Base-by-base conservation (phyloP, 1,284 basidiomycete species). In the Anthracocystis setariae region DNA sequence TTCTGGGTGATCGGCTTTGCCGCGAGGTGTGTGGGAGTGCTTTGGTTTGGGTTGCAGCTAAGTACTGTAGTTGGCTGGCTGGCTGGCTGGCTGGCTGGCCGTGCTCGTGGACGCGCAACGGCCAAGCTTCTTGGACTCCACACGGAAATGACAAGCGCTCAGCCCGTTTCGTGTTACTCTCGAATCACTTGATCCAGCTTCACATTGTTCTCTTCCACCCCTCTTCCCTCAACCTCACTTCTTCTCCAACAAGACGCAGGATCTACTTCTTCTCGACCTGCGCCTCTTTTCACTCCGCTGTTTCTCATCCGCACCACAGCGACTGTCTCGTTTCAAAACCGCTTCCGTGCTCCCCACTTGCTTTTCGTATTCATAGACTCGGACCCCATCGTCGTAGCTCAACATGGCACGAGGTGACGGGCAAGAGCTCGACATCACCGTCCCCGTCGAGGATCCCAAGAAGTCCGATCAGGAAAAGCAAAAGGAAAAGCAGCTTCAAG, bases 401-500 rank as follows among this genome's bases (percentile, higher is more conserved):
- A 73, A 4, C 27, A 73, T 73, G 71, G 66, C 71, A 25, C 71
- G 71, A 32, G 66, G 62, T n/a, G 56, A 73, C 59, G 71, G 71
- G 23, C 62, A 73, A 29, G 66, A 62, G 40, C 54, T 73, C 39
- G 71, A 60, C 62, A 61, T 73, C 62, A 66, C 71, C 49, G 71
- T 73, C 55, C 66, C 71, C 25, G 50, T 64, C 45, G 55, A 70
- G 60, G 58, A 68, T 42, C 64, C 74, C 29, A 54, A 71, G 21
- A 70, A 72, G 56, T 47, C 72, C n/a, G 60, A 75, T 33, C 51
- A 73, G 64, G 29, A 76, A 38, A 72, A 76, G 49, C 58, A 57
- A 25, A 65, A 73, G 50, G 62, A 75, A 13, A 54, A 74, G 52
- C 65, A 78, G 54, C 53, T 61, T 9, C 61, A 68, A 43, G 65